Conservation (phyloP, 1,139 yeast genomes). For the Hansenula sp. region DNA sequence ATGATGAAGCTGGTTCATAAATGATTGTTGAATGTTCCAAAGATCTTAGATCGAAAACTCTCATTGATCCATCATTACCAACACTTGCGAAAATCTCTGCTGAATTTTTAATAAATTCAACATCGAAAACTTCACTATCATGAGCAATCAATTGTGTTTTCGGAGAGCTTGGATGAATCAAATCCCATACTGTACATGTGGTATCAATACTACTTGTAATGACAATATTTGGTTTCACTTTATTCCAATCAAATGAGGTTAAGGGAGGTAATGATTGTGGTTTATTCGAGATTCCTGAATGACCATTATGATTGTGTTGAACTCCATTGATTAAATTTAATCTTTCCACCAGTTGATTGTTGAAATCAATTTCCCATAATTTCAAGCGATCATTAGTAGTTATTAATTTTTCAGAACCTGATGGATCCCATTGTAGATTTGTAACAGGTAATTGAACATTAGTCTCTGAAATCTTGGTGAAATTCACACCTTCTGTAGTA, state of each 20-base stretch:
- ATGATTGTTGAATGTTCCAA: slow-evolving; percentile 93
- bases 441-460: slow-evolving; percentile 65
- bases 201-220: slow-evolving; percentile 92
- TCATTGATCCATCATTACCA: slow-evolving; percentile 92
- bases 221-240: slow-evolving; percentile 61
- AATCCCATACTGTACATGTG: slow-evolving; percentile 96
- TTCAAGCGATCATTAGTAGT: slow-evolving; percentile 72
- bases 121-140: slow-evolving; percentile 93
- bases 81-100: slow-evolving; percentile 86
- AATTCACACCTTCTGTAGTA: slow-evolving; percentile 32
- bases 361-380: slow-evolving; percentile 50
- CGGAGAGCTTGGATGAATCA: slow-evolving; percentile 55
- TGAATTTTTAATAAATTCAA: slow-evolving; percentile 72
- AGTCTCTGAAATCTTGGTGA: slow-evolving; percentile 46
- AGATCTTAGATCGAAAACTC: slow-evolving; percentile 86
- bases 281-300: slow-evolving; percentile 3
- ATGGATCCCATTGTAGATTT: slow-evolving; percentile 70
- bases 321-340: slow-evolving; percentile 35
- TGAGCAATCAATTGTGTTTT: slow-evolving; percentile 95
- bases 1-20: slow-evolving; percentile 53
- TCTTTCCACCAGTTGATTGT: slow-evolving; percentile 34
- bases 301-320: slow-evolving; percentile 22
- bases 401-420: slow-evolving; percentile 39
- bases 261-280: slow-evolving; percentile 61
- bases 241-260: slow-evolving; percentile 93